A percentile compares a stretch with the other conserved stretches of the same genome.
Evolutionary conservation across 1,284 basidiomycete genomes (phyloP).

Genomic region (Sanghuangporus weigelae): DNA sequence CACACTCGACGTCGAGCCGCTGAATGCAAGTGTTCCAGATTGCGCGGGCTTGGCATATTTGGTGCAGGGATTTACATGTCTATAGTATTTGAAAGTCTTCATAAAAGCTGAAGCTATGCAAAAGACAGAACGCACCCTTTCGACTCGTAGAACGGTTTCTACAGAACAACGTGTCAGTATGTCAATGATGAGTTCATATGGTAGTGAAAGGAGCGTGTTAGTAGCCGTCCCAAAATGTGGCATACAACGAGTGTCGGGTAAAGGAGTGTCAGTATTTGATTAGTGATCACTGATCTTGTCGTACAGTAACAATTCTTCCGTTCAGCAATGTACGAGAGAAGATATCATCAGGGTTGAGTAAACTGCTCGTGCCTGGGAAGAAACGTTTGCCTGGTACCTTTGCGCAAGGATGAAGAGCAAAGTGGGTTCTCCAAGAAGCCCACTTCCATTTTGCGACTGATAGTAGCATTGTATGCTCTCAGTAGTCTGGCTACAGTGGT

Average conservation of each 20-base stretch:
- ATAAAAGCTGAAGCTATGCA: background rate
- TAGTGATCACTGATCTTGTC: background rate
- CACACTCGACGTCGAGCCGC: conserved; percentile 2
- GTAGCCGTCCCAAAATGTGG: background rate
- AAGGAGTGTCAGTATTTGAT: background rate
- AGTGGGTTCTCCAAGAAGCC: no score
- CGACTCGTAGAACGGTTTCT: background rate
- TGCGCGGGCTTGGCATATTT: background rate
- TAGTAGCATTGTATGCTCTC: no score
- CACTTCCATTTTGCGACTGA: no score
- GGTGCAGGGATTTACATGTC: conserved; percentile 1
- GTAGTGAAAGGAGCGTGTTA: background rate
- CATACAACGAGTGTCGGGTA: background rate
- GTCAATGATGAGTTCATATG: conserved; percentile 1
- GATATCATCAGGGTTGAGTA: background rate
- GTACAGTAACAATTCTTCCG: background rate
- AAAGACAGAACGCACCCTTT: background rate
- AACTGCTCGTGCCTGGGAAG: no score
- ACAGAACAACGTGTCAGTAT: background rate
- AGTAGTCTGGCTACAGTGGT: no score
- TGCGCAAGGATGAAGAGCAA: no score
- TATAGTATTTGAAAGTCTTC: background rate
- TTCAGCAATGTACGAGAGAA: background rate
- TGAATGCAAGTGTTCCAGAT: background rate
- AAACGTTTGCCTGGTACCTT: no score